These are phyloP conservation scores for Didymella arachidicola DNA, from an alignment of 2,329 filamentous ascomycete species.

Conservation along the genomic window DNA sequence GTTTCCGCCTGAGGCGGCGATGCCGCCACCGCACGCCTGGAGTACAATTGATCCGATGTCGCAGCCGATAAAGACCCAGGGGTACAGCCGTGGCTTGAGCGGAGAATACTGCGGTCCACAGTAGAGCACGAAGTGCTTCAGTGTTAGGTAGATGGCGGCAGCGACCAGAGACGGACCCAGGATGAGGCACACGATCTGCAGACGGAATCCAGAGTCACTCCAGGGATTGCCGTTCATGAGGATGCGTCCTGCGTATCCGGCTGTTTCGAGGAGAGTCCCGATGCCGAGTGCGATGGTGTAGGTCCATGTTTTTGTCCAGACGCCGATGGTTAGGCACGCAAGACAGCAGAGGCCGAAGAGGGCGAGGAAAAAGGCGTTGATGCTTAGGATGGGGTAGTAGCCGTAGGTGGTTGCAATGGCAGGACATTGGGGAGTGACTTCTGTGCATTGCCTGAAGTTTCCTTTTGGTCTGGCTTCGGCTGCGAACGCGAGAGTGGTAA, in stretches of 20 bases:
- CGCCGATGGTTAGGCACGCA: constrained; percentile 27
- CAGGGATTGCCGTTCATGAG: constrained; percentile 55
- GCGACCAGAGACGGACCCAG: constrained; percentile 56
- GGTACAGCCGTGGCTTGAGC: constrained; percentile 55
- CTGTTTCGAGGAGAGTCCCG: constrained; percentile 53
- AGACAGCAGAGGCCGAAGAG: constrained; percentile 34
- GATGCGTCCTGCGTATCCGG: constrained; percentile 55
- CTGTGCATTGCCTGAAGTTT: constrained; percentile 33
- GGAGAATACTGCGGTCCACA: constrained; percentile 54
- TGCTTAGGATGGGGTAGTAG: constrained; percentile 50
- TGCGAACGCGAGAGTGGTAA: constrained; percentile 16
- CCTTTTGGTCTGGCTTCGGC: constrained; percentile 31
- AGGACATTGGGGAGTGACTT: constrained; percentile 39
- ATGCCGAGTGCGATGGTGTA: constrained; percentile 53
- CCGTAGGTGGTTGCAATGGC: constrained; percentile 51
- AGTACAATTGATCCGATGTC: constrained; percentile 64
- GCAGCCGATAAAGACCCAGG: constrained; percentile 65
- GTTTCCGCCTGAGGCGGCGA: constrained; percentile 55
- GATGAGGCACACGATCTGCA: constrained; percentile 55
- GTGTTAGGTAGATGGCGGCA: constrained; percentile 57
- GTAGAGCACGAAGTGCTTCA: constrained; percentile 57
- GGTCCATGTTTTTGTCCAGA: constrained; percentile 49
- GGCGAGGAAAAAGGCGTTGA: constrained; percentile 50
- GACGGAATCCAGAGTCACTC: constrained; percentile 52
- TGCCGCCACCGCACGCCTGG: constrained; percentile 64